Base-by-base conservation (phyloP, 2,329 filamentous ascomycete species). In the Aspergillus thermomutatus region DNA sequence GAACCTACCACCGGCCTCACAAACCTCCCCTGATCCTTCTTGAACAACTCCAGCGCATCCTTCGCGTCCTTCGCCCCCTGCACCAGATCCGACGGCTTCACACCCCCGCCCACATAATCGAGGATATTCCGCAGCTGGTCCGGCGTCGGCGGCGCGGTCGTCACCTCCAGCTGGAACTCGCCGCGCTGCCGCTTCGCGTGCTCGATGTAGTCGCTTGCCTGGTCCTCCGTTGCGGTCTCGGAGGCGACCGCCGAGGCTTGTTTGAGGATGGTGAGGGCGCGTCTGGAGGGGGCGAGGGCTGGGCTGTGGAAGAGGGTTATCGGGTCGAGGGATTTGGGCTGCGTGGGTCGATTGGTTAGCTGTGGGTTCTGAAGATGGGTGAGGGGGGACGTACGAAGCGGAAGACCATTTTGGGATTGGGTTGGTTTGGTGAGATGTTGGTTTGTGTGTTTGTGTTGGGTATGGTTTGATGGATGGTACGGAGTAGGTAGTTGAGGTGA, bases 281-380 rank as follows among this genome's bases (percentile, higher is more conserved):
- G 86, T 51, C 85, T 80, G 3, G 92, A 97, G 62, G 88, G 82
- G 23, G 88, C 84, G 53, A 84, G 83, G 66, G 82, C 83, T 56
- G 93, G 85, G 75, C 90, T 90, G 83, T 97, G 92, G 82, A 97
- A 99, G 80, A 99, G 87, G 60, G 93, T 97, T 72, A 97, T 86
- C 64, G 96, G 90, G 80, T 97, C 92, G 75, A 90, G 83, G 64
- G 88, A 83, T 82, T 91, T 92, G 77, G 82, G 84, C 89, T 92
- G 69, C 21, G 26, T 28, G n/a, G 40, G 11, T 53, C 34, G 43
- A 40, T 45, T 31, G 27, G 27, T 47, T 7, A 7, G n/a, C 52
- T 19, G 40, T 50, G 9, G 23, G 48, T 47, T 60, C 23, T 3
- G 26, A 25, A 37, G 41, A 9, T 52, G 14, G 37, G 37, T 21